These are phyloP conservation scores for Arxiozyma slooffiae DNA, from an alignment of 1,139 yeast genomes.

Conservation along the genomic window DNA sequence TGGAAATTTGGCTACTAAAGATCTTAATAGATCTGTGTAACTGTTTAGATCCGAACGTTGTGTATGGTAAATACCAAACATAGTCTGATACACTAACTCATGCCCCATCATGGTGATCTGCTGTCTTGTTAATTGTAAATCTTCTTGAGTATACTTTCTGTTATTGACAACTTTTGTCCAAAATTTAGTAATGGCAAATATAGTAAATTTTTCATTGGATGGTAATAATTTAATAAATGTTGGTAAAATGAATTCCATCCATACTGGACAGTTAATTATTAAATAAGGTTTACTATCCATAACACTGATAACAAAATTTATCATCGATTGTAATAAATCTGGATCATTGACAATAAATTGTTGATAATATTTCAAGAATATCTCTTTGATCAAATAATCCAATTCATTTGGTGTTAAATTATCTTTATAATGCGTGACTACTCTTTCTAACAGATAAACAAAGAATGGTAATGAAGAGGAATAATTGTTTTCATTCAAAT, in stretches of 20 bases:
- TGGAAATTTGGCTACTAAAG: slow-evolving; percentile 28
- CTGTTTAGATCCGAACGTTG: slow-evolving; percentile 29
- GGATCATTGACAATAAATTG: slow-evolving; percentile 28
- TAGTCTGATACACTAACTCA: slow-evolving; percentile 21
- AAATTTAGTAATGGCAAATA: slow-evolving; percentile 52
- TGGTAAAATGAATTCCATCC: slow-evolving; percentile 33
- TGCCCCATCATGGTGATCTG: slow-evolving; percentile 21
- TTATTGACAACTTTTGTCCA: slow-evolving; percentile 52
- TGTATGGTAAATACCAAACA: slow-evolving; percentile 26
- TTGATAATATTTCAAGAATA: slow-evolving; percentile 20
- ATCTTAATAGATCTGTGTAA: slow-evolving; percentile 27
- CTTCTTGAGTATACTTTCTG: slow-evolving; percentile 44
- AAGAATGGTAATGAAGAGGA: slow-evolving; percentile 24
- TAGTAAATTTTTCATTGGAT: slow-evolving; percentile 54
- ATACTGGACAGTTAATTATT: slow-evolving; percentile 33
- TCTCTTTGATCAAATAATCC: slow-evolving; percentile 23
- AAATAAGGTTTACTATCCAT: slow-evolving; percentile 44
- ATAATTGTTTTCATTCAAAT: slow-evolving; percentile 16
- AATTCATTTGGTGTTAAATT: slow-evolving; percentile 20
- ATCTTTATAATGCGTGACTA: slow-evolving; percentile 18
- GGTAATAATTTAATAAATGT: slow-evolving; percentile 37
- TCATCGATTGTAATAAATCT: slow-evolving; percentile 39
- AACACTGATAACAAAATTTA: slow-evolving; percentile 46
- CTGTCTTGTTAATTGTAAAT: slow-evolving; percentile 34
- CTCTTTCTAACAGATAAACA: slow-evolving; percentile 22